Evolutionary conservation across 495 filamentous ascomycete genomes (phyloP).

Genomic region (Aspergillus funiculosus): DNA sequence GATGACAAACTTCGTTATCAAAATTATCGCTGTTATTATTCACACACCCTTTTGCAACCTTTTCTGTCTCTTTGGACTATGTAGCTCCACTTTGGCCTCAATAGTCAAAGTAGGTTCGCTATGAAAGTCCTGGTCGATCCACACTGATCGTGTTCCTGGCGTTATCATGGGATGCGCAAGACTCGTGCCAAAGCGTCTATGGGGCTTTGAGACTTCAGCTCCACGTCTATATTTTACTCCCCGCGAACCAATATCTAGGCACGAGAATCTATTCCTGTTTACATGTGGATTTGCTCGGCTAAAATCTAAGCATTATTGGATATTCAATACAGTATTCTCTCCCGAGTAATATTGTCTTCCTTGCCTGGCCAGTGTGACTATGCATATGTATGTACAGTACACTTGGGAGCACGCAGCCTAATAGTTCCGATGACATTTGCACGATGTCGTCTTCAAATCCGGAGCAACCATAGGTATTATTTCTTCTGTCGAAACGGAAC

Average conservation of each 20-base stretch:
- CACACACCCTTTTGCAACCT: conserved; percentile 1
- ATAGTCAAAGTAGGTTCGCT: conserved; percentile 1
- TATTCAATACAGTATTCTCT: neutral
- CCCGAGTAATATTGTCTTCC: neutral
- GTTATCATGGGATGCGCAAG: neutral
- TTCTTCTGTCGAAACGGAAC: neutral
- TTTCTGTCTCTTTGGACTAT: neutral
- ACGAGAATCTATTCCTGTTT: neutral
- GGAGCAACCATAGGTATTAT: neutral
- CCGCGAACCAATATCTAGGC: neutral
- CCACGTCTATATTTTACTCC: neutral
- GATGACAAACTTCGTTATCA: no score
- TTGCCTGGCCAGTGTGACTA: neutral
- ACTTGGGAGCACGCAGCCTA: neutral
- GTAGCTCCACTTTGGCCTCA: neutral
- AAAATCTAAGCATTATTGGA: neutral
- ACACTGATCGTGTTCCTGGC: neutral
- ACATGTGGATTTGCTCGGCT: neutral
- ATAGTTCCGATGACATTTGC: neutral
- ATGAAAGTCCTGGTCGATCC: neutral
- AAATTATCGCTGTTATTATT: neutral
- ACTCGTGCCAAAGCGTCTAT: neutral
- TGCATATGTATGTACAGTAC: neutral
- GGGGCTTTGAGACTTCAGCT: no score
- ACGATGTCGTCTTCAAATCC: neutral